phyloP scores from a whole-genome alignment of 2,329 filamentous ascomycete species.

The Canariomyces notabilis region DNA sequence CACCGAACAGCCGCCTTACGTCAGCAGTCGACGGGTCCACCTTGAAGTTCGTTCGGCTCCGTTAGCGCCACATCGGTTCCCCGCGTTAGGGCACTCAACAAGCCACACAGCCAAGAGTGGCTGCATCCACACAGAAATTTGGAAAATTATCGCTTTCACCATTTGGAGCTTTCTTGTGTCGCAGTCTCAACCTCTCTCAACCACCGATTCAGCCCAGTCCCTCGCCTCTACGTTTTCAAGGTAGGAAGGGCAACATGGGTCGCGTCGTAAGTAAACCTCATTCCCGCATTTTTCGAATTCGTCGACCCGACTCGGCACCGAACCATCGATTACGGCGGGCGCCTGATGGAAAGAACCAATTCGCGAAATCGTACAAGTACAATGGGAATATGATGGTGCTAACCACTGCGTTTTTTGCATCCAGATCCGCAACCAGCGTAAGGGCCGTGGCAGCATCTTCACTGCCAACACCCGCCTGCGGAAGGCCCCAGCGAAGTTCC shows the following conservation, averaged over 20 bases:
- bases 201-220: conserved; percentile 25
- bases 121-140: conserved; percentile 29
- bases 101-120: conserved; percentile 23
- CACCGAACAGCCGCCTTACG: not conserved
- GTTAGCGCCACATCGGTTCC: conserved; percentile 19
- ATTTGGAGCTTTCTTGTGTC: conserved; percentile 24
- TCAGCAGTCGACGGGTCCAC: conserved; percentile 5
- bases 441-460: conserved; percentile 56
- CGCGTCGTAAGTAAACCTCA: conserved; percentile 39
- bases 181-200: conserved; percentile 25
- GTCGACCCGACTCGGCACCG: conserved; percentile 15
- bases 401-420: conserved; percentile 19
- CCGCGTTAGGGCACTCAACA: conserved; percentile 25
- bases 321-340: conserved; percentile 13
- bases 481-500: conserved; percentile 91
- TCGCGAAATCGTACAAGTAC: conserved; percentile 3
- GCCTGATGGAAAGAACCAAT: conserved; percentile 3
- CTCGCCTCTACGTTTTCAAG: conserved; percentile 25
- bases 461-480: conserved; percentile 74
- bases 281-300: conserved; percentile 13
- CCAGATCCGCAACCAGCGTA: conserved; percentile 61
- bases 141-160: conserved; percentile 26
- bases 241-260: conserved; percentile 44
- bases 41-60: too few relatives aligned
- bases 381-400: conserved; percentile 20